Percentiles rank a stretch among this genome's conserved stretches.
These are phyloP conservation scores for Puccinia triticina DNA, from an alignment of 1,284 basidiomycete species.

Conservation along the genomic window DNA sequence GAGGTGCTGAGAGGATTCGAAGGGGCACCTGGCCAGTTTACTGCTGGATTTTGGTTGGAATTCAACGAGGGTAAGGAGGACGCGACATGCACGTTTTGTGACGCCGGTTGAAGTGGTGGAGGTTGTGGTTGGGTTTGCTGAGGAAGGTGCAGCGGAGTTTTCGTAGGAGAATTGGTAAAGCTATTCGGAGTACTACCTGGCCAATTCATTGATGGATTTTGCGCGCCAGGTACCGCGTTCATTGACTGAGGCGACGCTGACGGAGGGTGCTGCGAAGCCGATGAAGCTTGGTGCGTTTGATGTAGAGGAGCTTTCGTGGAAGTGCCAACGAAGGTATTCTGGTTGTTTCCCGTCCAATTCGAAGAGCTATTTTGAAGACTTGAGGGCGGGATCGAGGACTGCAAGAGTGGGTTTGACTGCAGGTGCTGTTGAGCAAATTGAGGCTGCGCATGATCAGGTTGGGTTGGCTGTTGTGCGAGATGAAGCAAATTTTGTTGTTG, in stretches of 20 bases:
- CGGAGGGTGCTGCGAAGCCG: constrained; percentile 12
- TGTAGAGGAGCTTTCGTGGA: background rate
- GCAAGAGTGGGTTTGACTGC: constrained; percentile 10
- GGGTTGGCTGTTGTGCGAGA: constrained; percentile 4
- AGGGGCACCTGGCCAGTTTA: constrained; percentile 11
- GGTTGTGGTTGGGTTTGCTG: constrained; percentile 25
- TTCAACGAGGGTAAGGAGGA: constrained; percentile 4
- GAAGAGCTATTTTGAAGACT: constrained; percentile 20
- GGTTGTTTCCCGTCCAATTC: constrained; percentile 16
- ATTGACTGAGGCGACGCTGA: constrained; percentile 15
- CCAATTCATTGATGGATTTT: constrained; percentile 3
- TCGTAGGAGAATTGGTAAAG: constrained; percentile 14
- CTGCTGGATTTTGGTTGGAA: constrained; percentile 5
- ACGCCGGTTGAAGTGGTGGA: background rate
- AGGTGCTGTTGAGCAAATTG: constrained; percentile 9
- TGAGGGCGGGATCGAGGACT: background rate
- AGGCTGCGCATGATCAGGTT: constrained; percentile 1
- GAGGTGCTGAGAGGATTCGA: constrained; percentile 25
- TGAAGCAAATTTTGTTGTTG: constrained; percentile 20
- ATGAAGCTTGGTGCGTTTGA: constrained; percentile 1
- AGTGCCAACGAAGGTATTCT: constrained; percentile 3
- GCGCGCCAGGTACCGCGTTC: background rate
- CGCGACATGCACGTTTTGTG: background rate
- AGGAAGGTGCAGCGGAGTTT: background rate
- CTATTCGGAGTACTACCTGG: constrained; percentile 11